These are phyloP conservation scores for Populus tomentosa DNA, from an alignment of 441 rosid species.

Conservation along the genomic window DNA sequence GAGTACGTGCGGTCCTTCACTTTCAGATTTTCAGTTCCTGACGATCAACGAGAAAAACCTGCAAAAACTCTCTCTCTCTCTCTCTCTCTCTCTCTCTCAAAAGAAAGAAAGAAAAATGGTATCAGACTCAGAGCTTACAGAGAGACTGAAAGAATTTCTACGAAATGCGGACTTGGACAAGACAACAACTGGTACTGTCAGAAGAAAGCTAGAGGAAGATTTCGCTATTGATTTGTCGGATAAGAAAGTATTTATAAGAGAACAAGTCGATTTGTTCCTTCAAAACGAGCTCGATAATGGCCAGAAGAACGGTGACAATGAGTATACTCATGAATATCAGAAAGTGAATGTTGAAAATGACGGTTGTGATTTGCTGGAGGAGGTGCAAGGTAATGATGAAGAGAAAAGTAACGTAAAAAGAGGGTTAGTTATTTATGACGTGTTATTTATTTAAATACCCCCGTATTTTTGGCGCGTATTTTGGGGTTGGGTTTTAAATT, in stretches of 20 bases:
- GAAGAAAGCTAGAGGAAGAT: slow-evolving; percentile 55
- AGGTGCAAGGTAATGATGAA: slow-evolving; percentile 5
- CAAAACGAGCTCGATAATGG: slow-evolving; percentile 36
- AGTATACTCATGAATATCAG: slow-evolving; percentile 19
- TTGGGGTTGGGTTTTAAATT: too few relatives aligned
- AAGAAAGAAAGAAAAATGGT: slow-evolving; percentile 33
- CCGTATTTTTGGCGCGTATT: too few relatives aligned
- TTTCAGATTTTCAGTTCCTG: too few relatives aligned
- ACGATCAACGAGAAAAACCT: too few relatives aligned
- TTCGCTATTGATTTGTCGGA: slow-evolving; percentile 53
- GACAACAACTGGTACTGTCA: slow-evolving; percentile 47
- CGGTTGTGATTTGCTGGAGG: slow-evolving; percentile 14
- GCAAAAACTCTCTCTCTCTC: too few relatives aligned
- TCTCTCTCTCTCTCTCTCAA: too few relatives aligned
- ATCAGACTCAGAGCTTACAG: slow-evolving; percentile 48
- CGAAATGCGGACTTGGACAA: slow-evolving; percentile 48
- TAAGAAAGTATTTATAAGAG: slow-evolving; percentile 47
- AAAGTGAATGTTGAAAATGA: slow-evolving; percentile 25
- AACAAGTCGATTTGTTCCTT: slow-evolving; percentile 51
- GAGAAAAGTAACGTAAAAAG: slow-evolving; percentile 22
- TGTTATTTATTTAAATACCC: too few relatives aligned
- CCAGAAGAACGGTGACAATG: slow-evolving; percentile 13
- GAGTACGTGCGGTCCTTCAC: too few relatives aligned
- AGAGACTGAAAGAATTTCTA: slow-evolving; percentile 43
- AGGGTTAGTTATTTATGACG: slow-evolving; percentile 25